Conservation (phyloP, 2,329 filamentous ascomycete genomes). For the Cladosporium colombiae region DNA sequence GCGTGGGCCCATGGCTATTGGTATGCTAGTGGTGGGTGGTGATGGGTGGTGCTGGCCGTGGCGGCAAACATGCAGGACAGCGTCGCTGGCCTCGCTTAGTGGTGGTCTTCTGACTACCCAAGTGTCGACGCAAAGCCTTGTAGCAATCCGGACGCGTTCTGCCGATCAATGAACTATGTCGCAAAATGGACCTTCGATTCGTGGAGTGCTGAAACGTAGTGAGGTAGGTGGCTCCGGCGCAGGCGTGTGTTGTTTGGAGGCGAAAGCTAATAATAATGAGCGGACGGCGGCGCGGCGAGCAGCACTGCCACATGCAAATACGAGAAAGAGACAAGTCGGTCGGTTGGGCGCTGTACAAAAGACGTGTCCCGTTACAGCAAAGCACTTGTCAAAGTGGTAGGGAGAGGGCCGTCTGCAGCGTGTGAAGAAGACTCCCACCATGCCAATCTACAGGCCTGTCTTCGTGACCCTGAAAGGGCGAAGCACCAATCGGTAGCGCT, state of each 20-base stretch:
- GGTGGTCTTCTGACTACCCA: neutral
- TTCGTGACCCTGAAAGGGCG: constrained; percentile 7
- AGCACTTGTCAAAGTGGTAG: neutral
- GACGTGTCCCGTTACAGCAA: neutral
- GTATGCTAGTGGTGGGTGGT: neutral
- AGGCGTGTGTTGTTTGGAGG: constrained; percentile 4
- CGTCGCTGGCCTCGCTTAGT: neutral
- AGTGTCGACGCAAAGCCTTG: neutral
- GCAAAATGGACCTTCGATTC: neutral
- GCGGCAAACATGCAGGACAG: constrained; percentile 7
- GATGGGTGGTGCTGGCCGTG: neutral
- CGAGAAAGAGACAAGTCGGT: neutral
- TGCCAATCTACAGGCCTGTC: constrained; percentile 2
- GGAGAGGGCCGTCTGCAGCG: constrained; percentile 11
- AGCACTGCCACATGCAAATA: constrained; percentile 18
- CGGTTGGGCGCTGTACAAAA: neutral
- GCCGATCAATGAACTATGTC: neutral
- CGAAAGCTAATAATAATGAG: constrained; percentile 2
- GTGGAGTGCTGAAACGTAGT: neutral
- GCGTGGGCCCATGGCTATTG: constrained; percentile 33
- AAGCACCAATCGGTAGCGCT: constrained; percentile 6
- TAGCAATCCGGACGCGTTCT: neutral
- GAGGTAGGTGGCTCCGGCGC: constrained; percentile 1
- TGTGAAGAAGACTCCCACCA: constrained; percentile 8
- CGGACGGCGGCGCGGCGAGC: constrained; percentile 17